A percentile compares a stretch with the other conserved stretches of the same genome.
These are phyloP conservation scores for Kwoniella dejecticola DNA, from an alignment of 768 basidiomycete genomes.

Conservation along the genomic window DNA sequence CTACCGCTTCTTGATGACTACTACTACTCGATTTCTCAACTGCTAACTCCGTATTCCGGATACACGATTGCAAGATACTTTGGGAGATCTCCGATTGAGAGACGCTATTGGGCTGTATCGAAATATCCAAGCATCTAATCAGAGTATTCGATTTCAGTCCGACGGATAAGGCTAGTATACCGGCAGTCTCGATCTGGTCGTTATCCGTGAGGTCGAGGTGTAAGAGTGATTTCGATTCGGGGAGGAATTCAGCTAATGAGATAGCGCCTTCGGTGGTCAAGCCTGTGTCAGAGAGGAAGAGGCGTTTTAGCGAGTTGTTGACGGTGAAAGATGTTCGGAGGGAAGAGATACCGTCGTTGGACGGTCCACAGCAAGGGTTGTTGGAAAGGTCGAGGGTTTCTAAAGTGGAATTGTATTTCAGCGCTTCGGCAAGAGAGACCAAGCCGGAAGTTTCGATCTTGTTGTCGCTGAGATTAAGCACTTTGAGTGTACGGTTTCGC, in stretches of 20 bases:
- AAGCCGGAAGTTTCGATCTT: conserved; percentile 82
- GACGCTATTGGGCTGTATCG: conserved; percentile 70
- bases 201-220: conserved; percentile 90
- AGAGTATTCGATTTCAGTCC: conserved; percentile 78
- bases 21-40: conserved; percentile 16
- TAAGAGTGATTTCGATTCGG: conserved; percentile 79
- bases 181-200: conserved; percentile 73
- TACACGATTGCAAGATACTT: conserved; percentile 84
- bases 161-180: conserved; percentile 85
- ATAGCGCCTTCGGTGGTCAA: conserved; percentile 85
- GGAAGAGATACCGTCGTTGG: conserved; percentile 78
- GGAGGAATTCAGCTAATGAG: conserved; percentile 92
- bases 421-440: conserved; percentile 78
- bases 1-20: conserved; percentile 57
- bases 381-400: conserved; percentile 92
- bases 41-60: conserved; percentile 88
- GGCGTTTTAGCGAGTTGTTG: conserved; percentile 84
- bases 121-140: conserved; percentile 89
- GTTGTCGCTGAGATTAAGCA: conserved; percentile 92
- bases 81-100: conserved; percentile 68
- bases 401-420: conserved; percentile 94
- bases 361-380: conserved; percentile 90
- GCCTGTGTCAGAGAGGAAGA: conserved; percentile 83
- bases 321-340: conserved; percentile 89
- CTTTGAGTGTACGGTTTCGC: conserved; percentile 89